phyloP scores from a whole-genome alignment of 2,329 filamentous ascomycete species.

The Talaromyces piceae region DNA sequence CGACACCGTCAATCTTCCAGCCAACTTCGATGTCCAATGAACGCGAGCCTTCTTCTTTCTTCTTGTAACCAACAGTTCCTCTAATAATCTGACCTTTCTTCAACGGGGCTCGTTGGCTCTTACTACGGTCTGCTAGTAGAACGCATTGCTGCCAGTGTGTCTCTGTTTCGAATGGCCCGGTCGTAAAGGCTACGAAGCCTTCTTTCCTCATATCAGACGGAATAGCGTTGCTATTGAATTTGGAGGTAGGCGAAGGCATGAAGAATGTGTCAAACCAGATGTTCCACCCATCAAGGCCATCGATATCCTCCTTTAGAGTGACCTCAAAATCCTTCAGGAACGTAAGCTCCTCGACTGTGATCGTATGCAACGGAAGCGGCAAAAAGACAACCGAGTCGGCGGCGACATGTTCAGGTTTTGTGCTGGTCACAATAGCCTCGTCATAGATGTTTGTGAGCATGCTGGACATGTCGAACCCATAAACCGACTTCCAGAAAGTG shows the following conservation, averaged over 20 bases:
- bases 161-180: slow-evolving; percentile 64
- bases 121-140: slow-evolving; percentile 56
- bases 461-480: slow-evolving; percentile 87
- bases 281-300: slow-evolving; percentile 74
- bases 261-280: slow-evolving; percentile 97
- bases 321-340: slow-evolving; percentile 65
- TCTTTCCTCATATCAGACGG: slow-evolving; percentile 55
- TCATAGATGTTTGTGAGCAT: slow-evolving; percentile 80
- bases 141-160: slow-evolving; percentile 92
- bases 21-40: slow-evolving; percentile 57
- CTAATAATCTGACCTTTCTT: slow-evolving; percentile 52
- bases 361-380: slow-evolving; percentile 67
- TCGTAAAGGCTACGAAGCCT: slow-evolving; percentile 72
- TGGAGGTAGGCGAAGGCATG: slow-evolving; percentile 50
- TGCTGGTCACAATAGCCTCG: slow-evolving; percentile 69
- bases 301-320: slow-evolving; percentile 53
- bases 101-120: slow-evolving; percentile 40
- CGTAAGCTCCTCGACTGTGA: slow-evolving; percentile 62
- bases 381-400: slow-evolving; percentile 58
- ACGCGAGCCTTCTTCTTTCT: slow-evolving; percentile 61
- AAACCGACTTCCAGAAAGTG: slow-evolving; percentile 83
- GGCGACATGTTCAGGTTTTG: slow-evolving; percentile 51
- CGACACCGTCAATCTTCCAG: slow-evolving; percentile 48
- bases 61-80: slow-evolving; percentile 64
- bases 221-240: slow-evolving; percentile 50